Conservation (phyloP, 1,139 yeast genomes). For the Debaryomyces coudertii region DNA sequence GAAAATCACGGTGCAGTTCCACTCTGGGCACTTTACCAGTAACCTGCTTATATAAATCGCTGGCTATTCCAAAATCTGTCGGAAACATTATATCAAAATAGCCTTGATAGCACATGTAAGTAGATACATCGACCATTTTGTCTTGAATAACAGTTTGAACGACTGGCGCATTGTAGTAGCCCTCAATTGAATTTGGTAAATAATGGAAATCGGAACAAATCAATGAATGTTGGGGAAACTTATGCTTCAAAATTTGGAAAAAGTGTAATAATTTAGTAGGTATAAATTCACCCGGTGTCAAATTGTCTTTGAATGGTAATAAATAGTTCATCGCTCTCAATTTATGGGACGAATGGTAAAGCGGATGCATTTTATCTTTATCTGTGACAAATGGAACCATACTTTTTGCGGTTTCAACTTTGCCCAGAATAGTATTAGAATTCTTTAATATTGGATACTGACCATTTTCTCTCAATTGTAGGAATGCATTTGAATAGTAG, state of each 20-base stretch:
- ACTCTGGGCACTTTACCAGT: slow-evolving; percentile 63
- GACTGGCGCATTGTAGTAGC: slow-evolving; percentile 73
- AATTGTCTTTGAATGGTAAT: slow-evolving; percentile 65
- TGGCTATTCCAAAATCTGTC: slow-evolving; percentile 69
- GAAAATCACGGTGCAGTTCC: slow-evolving; percentile 63
- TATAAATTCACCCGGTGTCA: slow-evolving; percentile 76
- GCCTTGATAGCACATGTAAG: slow-evolving; percentile 84
- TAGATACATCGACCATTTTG: slow-evolving; percentile 67
- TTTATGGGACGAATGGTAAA: slow-evolving; percentile 39
- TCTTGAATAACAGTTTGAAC: slow-evolving; percentile 78
- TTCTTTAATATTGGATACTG: slow-evolving; percentile 34
- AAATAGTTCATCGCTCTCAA: slow-evolving; percentile 34
- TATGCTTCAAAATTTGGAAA: slow-evolving; percentile 61
- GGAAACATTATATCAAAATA: slow-evolving; percentile 87
- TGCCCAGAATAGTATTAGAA: slow-evolving; percentile 24
- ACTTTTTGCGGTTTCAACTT: slow-evolving; percentile 30
- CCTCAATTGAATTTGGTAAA: slow-evolving; percentile 62
- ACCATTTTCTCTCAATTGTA: slow-evolving; percentile 57
- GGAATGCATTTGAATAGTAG: slow-evolving; percentile 56
- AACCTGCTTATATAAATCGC: slow-evolving; percentile 64
- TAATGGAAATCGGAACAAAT: slow-evolving; percentile 74
- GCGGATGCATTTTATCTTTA: slow-evolving; percentile 44
- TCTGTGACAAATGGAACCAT: slow-evolving; percentile 33
- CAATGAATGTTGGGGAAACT: slow-evolving; percentile 77
- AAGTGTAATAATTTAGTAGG: slow-evolving; percentile 77